Conservation (phyloP, 805 yeast species). For the Ogataea pignaliae region DNA sequence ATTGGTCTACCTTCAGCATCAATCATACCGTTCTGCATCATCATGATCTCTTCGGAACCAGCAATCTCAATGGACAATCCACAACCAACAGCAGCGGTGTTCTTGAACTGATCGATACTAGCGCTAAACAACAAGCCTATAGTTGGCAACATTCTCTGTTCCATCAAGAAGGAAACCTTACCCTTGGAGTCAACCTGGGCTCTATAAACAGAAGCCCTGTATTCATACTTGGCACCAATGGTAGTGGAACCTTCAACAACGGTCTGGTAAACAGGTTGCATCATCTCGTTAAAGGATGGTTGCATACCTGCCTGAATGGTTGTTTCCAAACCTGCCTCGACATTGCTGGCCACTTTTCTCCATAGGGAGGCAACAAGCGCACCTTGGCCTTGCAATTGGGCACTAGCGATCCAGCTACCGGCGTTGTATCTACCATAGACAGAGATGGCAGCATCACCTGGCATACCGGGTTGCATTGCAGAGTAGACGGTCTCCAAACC, state of each 20-base stretch:
- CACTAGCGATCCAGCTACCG: constrained; percentile 87
- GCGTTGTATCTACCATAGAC: constrained; percentile 87
- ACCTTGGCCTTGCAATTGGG: constrained; percentile 92
- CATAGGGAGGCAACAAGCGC: constrained; percentile 84
- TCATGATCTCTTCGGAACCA: constrained; percentile 86
- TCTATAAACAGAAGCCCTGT: constrained; percentile 92
- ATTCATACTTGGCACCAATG: constrained; percentile 95
- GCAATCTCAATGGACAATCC: constrained; percentile 95
- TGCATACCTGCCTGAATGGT: constrained; percentile 77
- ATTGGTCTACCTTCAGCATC: constrained; percentile 85
- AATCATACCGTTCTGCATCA: constrained; percentile 83
- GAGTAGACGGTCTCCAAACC: constrained; percentile 94
- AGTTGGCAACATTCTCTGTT: constrained; percentile 90
- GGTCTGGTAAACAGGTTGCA: constrained; percentile 75
- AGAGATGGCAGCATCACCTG: constrained; percentile 89
- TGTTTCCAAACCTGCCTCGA: constrained; percentile 92
- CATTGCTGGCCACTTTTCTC: constrained; percentile 88
- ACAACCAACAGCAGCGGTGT: constrained; percentile 78
- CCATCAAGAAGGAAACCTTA: constrained; percentile 85
- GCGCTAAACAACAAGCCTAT: constrained; percentile 82
- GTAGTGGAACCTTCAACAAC: constrained; percentile 89
- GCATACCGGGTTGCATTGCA: constrained; percentile 57
- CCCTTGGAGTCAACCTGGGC: constrained; percentile 92
- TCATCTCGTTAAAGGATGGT: constrained; percentile 68
- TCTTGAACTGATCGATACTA: constrained; percentile 84